Evolutionary conservation across 768 basidiomycete species (phyloP), one percentile per base, ranked within the genome.

Genomic region (Boletellus ananiceps): DNA sequence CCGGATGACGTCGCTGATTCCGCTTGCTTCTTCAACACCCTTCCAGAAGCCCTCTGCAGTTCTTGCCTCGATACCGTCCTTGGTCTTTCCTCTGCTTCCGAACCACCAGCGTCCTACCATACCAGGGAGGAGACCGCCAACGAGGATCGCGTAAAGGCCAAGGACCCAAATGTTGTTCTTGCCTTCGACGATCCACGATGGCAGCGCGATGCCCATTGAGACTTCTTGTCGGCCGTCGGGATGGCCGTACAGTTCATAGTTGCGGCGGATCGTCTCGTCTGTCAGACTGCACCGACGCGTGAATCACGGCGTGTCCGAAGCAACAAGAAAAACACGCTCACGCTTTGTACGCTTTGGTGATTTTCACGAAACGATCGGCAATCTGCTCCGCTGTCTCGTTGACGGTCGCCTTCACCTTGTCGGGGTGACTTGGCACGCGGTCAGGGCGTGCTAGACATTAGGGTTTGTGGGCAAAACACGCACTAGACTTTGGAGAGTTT

Each of bases 51-150:
- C 73, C 27, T 91, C 83, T 2, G 95, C 95, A 0, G 92, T 89
- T 35, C 73, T 74, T 19, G 84, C 81, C 51, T 90, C 74, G 48
- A 96, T 77, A 36, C 93, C 92, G 56, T 99, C 96, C 67, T 96
- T 94, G 14, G 96, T 99, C 68, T 81, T 84, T 55, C 82, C 76
- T 49, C 88, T 78, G 57, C 83, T 89, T 4, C 92, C 90, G 62
- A 97, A 99, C 96, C 96, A 99, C 96, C 96, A 98, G 31, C 84
- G 81, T 13, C 92, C 89, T 46, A 99, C 95, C 40, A 95, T 74
- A 34, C 78, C 80, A 21, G 96, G 96, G 18, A 99, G 78, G 2
- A 84, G 78, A 42, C 83, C 84, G 40, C 94, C 96, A 44, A 99
- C 84, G n/a, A 94, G 62, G 12, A 95, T 44, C 3, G 85, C 95